Percentiles rank a stretch among this genome's conserved stretches.
These are phyloP conservation scores for Backusella liffmaniae DNA, from an alignment of 192 early-diverging fungal species.

Conservation along the genomic window DNA sequence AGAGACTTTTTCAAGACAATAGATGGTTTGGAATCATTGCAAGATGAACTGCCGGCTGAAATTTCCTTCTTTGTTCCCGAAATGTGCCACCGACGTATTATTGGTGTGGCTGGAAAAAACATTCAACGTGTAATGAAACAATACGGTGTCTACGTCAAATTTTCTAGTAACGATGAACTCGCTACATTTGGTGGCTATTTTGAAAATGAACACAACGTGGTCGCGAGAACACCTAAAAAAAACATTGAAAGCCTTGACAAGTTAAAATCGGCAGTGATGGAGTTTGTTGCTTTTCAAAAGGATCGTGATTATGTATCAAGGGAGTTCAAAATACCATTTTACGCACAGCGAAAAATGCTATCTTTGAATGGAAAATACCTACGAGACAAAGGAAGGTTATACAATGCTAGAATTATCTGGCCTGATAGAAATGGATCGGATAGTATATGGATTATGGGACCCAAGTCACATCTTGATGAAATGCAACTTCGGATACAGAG, in stretches of 20 bases:
- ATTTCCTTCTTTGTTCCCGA: constrained; percentile 80
- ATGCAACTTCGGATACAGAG: constrained; percentile 32
- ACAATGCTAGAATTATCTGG: constrained; percentile 53
- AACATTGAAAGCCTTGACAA: constrained; percentile 63
- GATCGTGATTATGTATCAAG: constrained; percentile 44
- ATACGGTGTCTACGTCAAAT: constrained; percentile 82
- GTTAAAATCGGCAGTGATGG: constrained; percentile 65
- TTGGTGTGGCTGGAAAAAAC: constrained; percentile 81
- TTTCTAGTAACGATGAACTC: constrained; percentile 74
- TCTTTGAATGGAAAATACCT: constrained; percentile 21
- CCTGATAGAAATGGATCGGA: constrained; percentile 65
- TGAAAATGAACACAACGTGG: constrained; percentile 79
- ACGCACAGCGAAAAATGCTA: constrained; percentile 32
- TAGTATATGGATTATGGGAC: constrained; percentile 51
- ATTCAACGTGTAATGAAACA: constrained; percentile 88
- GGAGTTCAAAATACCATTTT: constrained; percentile 30
- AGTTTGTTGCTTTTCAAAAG: constrained; percentile 50
- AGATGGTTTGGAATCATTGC: constrained; percentile 61
- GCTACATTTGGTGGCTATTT: constrained; percentile 71
- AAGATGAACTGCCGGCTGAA: constrained; percentile 80
- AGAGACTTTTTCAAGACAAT: constrained; percentile 52
- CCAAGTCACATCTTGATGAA: constrained; percentile 50
- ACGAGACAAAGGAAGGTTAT: constrained; percentile 50
- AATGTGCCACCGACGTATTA: constrained; percentile 76
- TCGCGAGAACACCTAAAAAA: constrained; percentile 77